Base-by-base conservation (phyloP, 768 basidiomycete species). In the Tephrocybe rancida region DNA sequence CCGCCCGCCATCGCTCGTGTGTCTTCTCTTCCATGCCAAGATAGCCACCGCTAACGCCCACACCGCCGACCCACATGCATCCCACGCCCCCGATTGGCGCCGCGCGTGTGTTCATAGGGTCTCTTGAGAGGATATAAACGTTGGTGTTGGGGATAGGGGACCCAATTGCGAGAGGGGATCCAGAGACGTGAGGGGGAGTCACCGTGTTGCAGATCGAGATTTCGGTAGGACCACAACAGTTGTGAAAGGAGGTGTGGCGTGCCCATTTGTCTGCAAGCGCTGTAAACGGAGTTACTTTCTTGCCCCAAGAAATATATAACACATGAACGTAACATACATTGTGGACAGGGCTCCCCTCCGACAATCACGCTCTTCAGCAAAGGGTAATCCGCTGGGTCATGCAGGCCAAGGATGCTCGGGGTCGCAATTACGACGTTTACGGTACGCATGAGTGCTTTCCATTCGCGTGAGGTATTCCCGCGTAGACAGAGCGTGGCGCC, bases 31-130 rank as follows among this genome's bases (percentile, higher is more conserved):
- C 79, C 22, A 82, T 69, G 57, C 80, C 81, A 39, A 83, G 64
- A 56, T 86, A 86, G 2, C 83, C 83, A 35, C 76, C 70, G 16
- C 77, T 76, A 29, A 84, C 77, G 21, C 83, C 81, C n/a, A 70
- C 73, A 38, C 84, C 84, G 35, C 83, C 83, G n/a, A 79, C 84
- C 82, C 82, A 85, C 82, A 84, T 84, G 48, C 72, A 62, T 37
- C 74, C 74, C 43, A 68, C 63, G 11, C 66, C 56, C n/a, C 74
- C 74, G 22, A 76, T 71, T 8, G 72, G 69, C 3, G 69, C 56
- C 5, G 56, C 48, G 35, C 43, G 48, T 22, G 73, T 72, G 46
- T 63, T 57, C 49, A 62, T 58, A 69, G 71, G 54, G 68, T 83
- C 56, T 65, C 56, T 44, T 1, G 70, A 70, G 7, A 73, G 63